A percentile compares a stretch with the other conserved stretches of the same genome.
These are phyloP conservation scores for Taxawa tesnikishii DNA, from an alignment of 2,329 filamentous ascomycete genomes.

Conservation along the genomic window DNA sequence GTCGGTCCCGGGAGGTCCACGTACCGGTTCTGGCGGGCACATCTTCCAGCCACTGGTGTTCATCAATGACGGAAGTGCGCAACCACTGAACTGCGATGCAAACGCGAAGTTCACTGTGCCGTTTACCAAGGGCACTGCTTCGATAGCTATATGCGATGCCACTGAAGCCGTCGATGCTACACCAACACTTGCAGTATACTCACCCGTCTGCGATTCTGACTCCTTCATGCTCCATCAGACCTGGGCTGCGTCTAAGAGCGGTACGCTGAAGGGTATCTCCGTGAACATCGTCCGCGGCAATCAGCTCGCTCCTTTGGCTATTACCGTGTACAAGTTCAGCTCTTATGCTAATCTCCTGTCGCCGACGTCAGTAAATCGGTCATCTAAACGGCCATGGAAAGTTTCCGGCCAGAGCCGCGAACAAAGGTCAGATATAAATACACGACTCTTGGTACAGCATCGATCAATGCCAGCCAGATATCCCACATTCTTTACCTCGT, in stretches of 20 bases:
- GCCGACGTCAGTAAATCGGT: constrained; percentile 7
- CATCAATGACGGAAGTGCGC: constrained; percentile 9
- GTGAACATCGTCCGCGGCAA: constrained; percentile 11
- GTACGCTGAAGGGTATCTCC: constrained; percentile 10
- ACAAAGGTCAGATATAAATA: constrained; percentile 11
- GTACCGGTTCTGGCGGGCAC: constrained; percentile 12
- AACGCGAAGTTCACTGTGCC: constrained; percentile 9
- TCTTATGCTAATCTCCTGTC: constrained; percentile 10
- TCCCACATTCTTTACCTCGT: constrained; percentile 11
- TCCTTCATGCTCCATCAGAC: constrained; percentile 13
- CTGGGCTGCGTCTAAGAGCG: constrained; percentile 10
- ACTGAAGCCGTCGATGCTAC: constrained; percentile 8
- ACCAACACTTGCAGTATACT: constrained; percentile 11
- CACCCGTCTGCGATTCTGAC: constrained; percentile 13
- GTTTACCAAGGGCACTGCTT: constrained; percentile 8
- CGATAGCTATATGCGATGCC: constrained; percentile 6
- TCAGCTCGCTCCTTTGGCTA: constrained; percentile 8
- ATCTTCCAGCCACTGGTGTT: constrained; percentile 14
- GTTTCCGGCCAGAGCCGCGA: not conserved
- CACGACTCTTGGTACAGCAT: constrained; percentile 9
- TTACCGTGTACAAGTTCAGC: constrained; percentile 14
- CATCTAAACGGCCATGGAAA: too few species aligned
- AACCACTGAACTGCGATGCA: constrained; percentile 11
- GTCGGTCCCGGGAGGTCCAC: constrained; percentile 10
- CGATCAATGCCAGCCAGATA: constrained; percentile 9